Evolutionary conservation across 768 basidiomycete genomes (phyloP), one percentile per base, ranked within the genome.

Genomic region (Russula sp.): DNA sequence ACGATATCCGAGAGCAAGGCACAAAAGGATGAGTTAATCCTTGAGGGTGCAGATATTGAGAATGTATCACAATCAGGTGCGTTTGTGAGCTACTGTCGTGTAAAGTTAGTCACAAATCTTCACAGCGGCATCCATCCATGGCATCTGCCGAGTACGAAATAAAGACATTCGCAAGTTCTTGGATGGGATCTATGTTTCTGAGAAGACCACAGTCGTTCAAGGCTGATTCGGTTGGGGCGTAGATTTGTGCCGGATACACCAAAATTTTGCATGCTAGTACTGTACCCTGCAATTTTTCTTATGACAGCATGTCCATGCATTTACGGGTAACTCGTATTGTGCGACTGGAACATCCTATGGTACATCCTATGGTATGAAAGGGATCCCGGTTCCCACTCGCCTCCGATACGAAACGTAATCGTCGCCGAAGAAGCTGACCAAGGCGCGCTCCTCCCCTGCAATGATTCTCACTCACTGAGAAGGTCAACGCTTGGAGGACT

Each of bases 111-210:
- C 53, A 69, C 49, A 65, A 64, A 14, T n/a, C 0, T 50, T 35
- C 29, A 56, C 2, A 87, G 93, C 97, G 64, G 97, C 97, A 50
- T 91, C 91, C 45, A 98, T 99, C 73, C 97, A 98, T 74, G 95
- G 95, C 69, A 81, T 88, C 64, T 97, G 93, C 80, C 85, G 88
- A 69, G 97, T 99, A 71, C 89, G 93, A 76, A 97, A 98, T 88
- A 99, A 99, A 82, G 96, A 96, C 82, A 98, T 98, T 78, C 93
- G 96, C 71, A 97, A 98, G 82, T 97, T 98, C 83, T 80, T 97
- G 74, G 92, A 95, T 73, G 90, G 92, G 74, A 84, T 94, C 77
- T 93, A 93, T 69, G 91, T 93, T 64, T 93, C 92, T 41, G 87
- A 88, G 70, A 87, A 83, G 78, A 83, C 83, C 61, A 86, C 86